Evolutionary conservation across 108 stramenopile genomes (phyloP).

Genomic region (Cyclotella sp.): DNA sequence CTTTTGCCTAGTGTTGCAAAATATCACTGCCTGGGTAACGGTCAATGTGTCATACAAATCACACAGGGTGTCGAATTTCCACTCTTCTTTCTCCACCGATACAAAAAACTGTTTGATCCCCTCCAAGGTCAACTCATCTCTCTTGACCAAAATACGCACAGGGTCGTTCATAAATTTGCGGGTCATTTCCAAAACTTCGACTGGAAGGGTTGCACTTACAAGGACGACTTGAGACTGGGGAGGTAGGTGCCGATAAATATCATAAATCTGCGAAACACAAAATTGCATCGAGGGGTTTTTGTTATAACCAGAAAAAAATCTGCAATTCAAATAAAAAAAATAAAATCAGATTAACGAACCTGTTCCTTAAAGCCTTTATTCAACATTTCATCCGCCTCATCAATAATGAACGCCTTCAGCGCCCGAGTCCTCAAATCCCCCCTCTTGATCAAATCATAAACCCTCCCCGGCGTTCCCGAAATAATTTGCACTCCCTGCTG

Average conservation of each 20-base stretch:
- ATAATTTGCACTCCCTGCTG: conserved; percentile 93
- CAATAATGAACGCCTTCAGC: conserved; percentile 94
- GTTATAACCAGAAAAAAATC: background rate
- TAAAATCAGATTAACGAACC: background rate
- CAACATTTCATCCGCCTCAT: conserved; percentile 99
- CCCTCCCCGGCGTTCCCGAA: conserved; percentile 98
- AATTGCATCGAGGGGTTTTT: background rate
- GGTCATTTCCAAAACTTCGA: conserved; percentile 97
- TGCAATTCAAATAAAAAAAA: background rate
- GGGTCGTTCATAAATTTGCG: conserved; percentile 98
- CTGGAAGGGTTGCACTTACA: conserved; percentile 95
- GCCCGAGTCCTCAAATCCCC: conserved; percentile 80
- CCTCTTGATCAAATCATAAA: conserved; percentile 97
- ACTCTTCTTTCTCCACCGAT: conserved; percentile 98
- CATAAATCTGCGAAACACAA: conserved; percentile 85
- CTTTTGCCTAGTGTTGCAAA: conserved; percentile 98
- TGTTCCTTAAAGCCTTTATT: conserved; percentile 97
- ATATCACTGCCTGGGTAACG: conserved; percentile 99
- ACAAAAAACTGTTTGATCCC: conserved; percentile 99
- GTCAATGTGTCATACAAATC: conserved; percentile 99
- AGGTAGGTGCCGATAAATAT: conserved; percentile 97
- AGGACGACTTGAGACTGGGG: conserved; percentile 94
- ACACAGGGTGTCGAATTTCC: conserved; percentile 99
- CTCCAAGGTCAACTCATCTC: conserved; percentile 98
- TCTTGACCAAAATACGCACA: conserved; percentile 94